Evolutionary conservation across 2,329 filamentous ascomycete genomes (phyloP), one percentile per base, ranked within the genome.

Genomic region (Stemphylium vesicarium): DNA sequence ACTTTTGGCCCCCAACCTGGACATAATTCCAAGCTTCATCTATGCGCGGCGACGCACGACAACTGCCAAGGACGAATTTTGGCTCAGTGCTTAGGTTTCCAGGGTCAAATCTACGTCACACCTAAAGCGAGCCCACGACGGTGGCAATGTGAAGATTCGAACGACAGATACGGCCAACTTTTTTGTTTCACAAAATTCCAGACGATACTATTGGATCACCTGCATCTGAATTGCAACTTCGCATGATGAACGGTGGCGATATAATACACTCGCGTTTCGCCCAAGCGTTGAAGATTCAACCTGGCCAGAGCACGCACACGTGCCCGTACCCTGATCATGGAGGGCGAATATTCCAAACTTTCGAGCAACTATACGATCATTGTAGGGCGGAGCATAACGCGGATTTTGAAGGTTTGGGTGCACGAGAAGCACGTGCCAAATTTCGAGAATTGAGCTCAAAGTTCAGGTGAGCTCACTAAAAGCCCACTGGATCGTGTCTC

Each of bases 321-420:
- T 76, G 73, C 56, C 73, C 74, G 1, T 75, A 68, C 40, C 66
- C 66, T 22, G 51, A 48, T 4, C 66, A 70, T 20, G 50, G 63
- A 8, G 66, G 66, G 1, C 59, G 66, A 1, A 66, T 71, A 0
- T 76, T 76, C 52, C 69, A 70, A 9, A 61, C 9, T 29, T 15
- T 65, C 1, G 62, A 68, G 11, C 65, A 70, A 26, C 53, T 75
- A 0, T 58, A 57, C 29, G 45, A 53, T 26, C 73, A 76, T 50
- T 66, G 59, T 8, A 64, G 49, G n/a, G 38, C 54, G 2, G 68
- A 74, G 8, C 74, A 76, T 57, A 40, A 50, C 7, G 40, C 59
- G 1, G 53, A 63, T 5, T 33, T 75, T n/a, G 40, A 59, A 9
- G 61, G 46, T 4, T 29, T 71, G 15, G 54, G 60, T 16, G 57